phyloP scores from a whole-genome alignment of 1,284 basidiomycete genomes.

The Phellopilus nigrolimitatus region DNA sequence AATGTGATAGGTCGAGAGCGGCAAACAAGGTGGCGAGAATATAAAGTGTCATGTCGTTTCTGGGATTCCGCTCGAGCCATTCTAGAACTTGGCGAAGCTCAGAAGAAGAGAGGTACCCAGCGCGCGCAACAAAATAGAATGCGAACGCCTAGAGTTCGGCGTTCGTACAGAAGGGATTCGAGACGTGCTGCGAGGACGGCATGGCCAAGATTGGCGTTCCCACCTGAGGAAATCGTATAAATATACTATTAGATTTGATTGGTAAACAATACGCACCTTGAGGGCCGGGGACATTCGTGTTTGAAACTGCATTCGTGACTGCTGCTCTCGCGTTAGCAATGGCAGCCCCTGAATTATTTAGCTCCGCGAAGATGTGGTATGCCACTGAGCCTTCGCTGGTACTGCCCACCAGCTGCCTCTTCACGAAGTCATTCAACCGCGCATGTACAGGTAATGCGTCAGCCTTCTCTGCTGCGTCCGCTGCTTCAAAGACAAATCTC shows the following conservation, averaged over 20 bases:
- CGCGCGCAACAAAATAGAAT: conserved; percentile 58
- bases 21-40: conserved; percentile 64
- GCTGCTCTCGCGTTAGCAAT: conserved; percentile 51
- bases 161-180: conserved; percentile 70
- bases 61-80: conserved; percentile 59
- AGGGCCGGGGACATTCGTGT: conserved; percentile 48
- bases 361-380: conserved; percentile 54
- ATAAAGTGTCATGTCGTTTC: conserved; percentile 68
- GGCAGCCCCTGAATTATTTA: conserved; percentile 51
- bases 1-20: conserved; percentile 63
- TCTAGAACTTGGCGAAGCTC: conserved; percentile 61
- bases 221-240: conserved; percentile 29
- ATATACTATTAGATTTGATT: conserved; percentile 7
- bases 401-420: conserved; percentile 42
- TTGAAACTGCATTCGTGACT: conserved; percentile 58
- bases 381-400: conserved; percentile 41
- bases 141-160: conserved; percentile 58
- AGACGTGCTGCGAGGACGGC: conserved; percentile 62
- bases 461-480: conserved; percentile 34
- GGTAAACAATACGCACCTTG: conserved; percentile 39
- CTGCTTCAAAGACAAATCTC: conserved; percentile 45
- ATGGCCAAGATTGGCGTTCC: conserved; percentile 48
- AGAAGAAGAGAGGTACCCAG: conserved; percentile 52
- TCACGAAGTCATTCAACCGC: conserved; percentile 50
- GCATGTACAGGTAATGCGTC: conserved; percentile 41